A percentile compares a stretch with the other conserved stretches of the same genome.
These are phyloP conservation scores for Syzygium oleosum DNA, from an alignment of 345 rosid genomes.

Conservation along the genomic window DNA sequence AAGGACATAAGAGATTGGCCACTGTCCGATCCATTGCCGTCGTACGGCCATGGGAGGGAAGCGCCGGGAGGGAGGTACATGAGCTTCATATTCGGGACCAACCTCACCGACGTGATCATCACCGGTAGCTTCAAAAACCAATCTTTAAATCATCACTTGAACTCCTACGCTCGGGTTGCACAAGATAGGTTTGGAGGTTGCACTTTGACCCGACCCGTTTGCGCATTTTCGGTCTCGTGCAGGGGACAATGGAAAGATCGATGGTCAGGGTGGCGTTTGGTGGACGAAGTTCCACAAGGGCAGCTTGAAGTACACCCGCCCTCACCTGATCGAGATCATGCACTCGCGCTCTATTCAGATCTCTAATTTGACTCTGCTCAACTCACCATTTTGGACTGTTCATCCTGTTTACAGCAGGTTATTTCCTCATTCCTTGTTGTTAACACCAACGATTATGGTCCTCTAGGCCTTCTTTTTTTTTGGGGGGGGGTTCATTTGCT, in stretches of 20 bases:
- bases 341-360: conserved; percentile 23
- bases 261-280: conserved; percentile 39
- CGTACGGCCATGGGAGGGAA: conserved; percentile 43
- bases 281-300: conserved; percentile 26
- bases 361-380: conserved; percentile 27
- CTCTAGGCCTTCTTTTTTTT: not conserved
- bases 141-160: not conserved
- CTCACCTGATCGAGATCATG: conserved; percentile 38
- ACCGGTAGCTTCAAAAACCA: conserved; percentile 10
- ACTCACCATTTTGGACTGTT: conserved; percentile 42
- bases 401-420: conserved; percentile 41
- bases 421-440: not conserved
- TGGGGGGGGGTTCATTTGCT: not conserved
- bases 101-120: conserved; percentile 33
- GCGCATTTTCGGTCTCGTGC: not conserved
- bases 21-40: conserved; percentile 31
- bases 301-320: conserved; percentile 23
- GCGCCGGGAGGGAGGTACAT: conserved; percentile 29
- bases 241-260: conserved; percentile 40
- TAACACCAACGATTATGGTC: not conserved
- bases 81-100: conserved; percentile 39
- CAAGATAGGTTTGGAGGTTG: not conserved
- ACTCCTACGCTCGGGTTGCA: not conserved
- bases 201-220: not conserved
- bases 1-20: conserved; percentile 28